These are phyloP conservation scores for Neopestalotiopsis sp. DNA, from an alignment of 2,329 filamentous ascomycete genomes.

Conservation along the genomic window DNA sequence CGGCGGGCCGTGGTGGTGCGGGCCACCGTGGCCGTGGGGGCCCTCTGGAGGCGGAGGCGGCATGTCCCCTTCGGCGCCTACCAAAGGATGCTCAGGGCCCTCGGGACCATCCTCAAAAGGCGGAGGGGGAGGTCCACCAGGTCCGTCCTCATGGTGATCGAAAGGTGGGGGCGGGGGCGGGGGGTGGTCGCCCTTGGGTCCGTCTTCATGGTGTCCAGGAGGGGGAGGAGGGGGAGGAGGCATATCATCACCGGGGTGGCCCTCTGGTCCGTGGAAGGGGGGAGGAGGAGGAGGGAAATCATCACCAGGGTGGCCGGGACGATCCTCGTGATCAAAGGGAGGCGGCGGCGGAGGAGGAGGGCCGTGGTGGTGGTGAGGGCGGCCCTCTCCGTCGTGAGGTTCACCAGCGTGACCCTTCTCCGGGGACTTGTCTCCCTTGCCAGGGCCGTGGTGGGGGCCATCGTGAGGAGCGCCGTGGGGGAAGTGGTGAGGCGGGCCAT, in stretches of 20 bases:
- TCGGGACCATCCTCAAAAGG: constrained; percentile 15
- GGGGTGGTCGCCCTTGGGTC: constrained; percentile 15
- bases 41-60: constrained; percentile 18
- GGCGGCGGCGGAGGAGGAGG: constrained; percentile 17
- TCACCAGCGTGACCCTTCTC: background rate
- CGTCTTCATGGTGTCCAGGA: background rate
- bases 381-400: constrained; percentile 11
- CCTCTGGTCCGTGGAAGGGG: constrained; percentile 11
- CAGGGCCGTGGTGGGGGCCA: constrained; percentile 8
- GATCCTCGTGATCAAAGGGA: constrained; percentile 2
- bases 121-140: constrained; percentile 16
- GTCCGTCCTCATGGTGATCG: constrained; percentile 11
- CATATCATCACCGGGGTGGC: constrained; percentile 6
- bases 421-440: background rate
- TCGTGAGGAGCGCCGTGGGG: constrained; percentile 18
- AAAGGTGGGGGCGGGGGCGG: constrained; percentile 14
- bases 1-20: constrained; percentile 10
- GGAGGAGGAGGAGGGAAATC: constrained; percentile 19
- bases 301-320: constrained; percentile 1
- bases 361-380: constrained; percentile 15
- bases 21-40: constrained; percentile 11
- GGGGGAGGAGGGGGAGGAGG: constrained; percentile 18
- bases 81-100: constrained; percentile 4
- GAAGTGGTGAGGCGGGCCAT: constrained; percentile 26
- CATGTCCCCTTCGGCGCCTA: background rate